Percentiles rank a stretch among this genome's conserved stretches.
phyloP scores from a whole-genome alignment of 2,329 filamentous ascomycete genomes.

The Sclerotinia sclerotiorum region DNA sequence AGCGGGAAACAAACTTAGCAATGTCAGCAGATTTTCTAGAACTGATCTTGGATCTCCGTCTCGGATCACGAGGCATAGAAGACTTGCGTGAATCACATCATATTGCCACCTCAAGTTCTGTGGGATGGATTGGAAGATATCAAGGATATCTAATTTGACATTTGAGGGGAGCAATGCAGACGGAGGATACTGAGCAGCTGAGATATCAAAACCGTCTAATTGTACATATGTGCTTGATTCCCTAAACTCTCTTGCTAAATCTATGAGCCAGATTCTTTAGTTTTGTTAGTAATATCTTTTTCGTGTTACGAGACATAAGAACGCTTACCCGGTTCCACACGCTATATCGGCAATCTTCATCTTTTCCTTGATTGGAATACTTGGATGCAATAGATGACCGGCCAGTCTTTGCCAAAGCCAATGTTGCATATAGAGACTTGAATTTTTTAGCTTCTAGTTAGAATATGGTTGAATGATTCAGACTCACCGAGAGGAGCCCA shows the following conservation, averaged over 20 bases:
- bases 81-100: slow-evolving; percentile 18
- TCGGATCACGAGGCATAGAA: slow-evolving; percentile 9
- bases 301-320: not conserved
- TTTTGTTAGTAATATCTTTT: not conserved
- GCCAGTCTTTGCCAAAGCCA: slow-evolving; percentile 16
- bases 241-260: slow-evolving; percentile 16
- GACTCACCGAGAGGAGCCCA: slow-evolving; percentile 15
- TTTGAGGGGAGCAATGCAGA: not conserved
- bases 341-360: slow-evolving; percentile 19
- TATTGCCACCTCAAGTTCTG: not conserved
- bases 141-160: slow-evolving; percentile 10
- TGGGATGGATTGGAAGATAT: not conserved
- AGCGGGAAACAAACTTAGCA: slow-evolving; percentile 1
- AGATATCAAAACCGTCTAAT: slow-evolving; percentile 17
- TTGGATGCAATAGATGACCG: slow-evolving; percentile 7
- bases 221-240: not conserved
- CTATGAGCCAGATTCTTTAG: slow-evolving; percentile 16
- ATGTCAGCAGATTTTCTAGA: slow-evolving; percentile 5
- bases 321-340: slow-evolving; percentile 18
- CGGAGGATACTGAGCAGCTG: slow-evolving; percentile 5
- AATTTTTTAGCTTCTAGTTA: not conserved
- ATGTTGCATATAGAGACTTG: slow-evolving; percentile 16
- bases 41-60: slow-evolving; percentile 12
- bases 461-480: not conserved
- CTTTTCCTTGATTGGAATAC: not conserved